Base-by-base conservation (phyloP, 139 green algal genomes). In the Micractinium sp. region DNA sequence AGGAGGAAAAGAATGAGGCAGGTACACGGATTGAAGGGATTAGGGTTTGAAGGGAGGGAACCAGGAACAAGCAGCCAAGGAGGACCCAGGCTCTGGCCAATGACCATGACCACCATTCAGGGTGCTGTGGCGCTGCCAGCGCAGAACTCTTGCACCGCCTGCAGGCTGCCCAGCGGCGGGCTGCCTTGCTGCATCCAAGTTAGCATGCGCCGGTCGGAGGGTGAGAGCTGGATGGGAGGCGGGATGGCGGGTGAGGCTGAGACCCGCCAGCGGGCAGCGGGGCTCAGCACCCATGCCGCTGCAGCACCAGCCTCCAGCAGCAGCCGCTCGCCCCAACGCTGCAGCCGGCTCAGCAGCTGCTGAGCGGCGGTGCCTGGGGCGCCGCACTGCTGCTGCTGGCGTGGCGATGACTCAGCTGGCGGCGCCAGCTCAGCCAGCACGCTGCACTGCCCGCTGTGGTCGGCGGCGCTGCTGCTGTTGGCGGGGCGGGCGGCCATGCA, bases 351-450 rank as follows among this genome's bases (percentile, higher is more conserved):
- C 27, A 23, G 27, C 63, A 77, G 39, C 61, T 15, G 82, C 15
- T 39, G 15, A 0, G 29, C 38, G 5, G 36, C 38, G 15, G 27
- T 25, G 25, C 16, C 39, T 14, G 38, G 36, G 39, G 39, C 67
- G 56, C 27, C 39, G 83, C 83, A 87, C 38, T 47, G 33, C 38
- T 81, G 66, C 66, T 47, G 56, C 18, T 47, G 33, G 13, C 16
- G 81, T 18, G 39, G 20, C 20, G 15, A 38, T 39, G 22, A 33
- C 29, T 27, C 13, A 14, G 23, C 27, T 16, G 78, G 41, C 47
- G 41, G 41, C 0, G 56, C 29, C 67, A 87, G 67, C 25, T 87
- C 83, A 47, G 83, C 83, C 25, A 87, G 83, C 83, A 87, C 27
- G 5, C 0, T 29, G 38, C 83, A 87, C 63, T 33, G 27, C 13